These are phyloP conservation scores for Penicillium sp. DNA, from an alignment of 2,329 filamentous ascomycete species.

Conservation along the genomic window DNA sequence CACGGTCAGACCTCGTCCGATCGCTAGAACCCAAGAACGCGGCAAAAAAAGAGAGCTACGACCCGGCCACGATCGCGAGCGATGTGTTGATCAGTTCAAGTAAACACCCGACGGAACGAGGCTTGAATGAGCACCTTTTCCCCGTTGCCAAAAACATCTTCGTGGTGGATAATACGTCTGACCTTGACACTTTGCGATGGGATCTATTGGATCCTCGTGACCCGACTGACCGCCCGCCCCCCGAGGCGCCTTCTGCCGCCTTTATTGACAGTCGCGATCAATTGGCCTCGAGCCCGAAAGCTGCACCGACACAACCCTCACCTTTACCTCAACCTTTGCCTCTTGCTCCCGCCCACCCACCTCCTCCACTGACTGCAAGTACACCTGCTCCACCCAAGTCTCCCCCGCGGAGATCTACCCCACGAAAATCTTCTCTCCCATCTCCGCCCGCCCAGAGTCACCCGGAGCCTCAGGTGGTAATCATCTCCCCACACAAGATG, in stretches of 20 bases:
- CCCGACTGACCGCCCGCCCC: not conserved
- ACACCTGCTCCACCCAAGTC: not conserved
- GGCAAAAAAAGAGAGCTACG: conserved; percentile 48
- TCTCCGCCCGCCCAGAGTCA: not conserved
- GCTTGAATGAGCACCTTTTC: conserved; percentile 56
- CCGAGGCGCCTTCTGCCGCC: not conserved
- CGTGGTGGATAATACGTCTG: conserved; percentile 44
- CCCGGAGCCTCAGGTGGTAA: conserved; percentile 10
- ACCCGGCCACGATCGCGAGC: conserved; percentile 57
- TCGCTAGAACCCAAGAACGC: conserved; percentile 39
- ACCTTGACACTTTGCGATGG: conserved; percentile 57
- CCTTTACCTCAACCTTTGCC: not conserved
- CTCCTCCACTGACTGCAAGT: not conserved
- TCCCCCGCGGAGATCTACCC: too few relatives aligned
- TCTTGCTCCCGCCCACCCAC: not conserved
- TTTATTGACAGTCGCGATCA: too few relatives aligned
- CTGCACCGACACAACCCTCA: not conserved
- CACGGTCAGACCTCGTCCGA: conserved; percentile 39
- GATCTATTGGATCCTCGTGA: conserved; percentile 49
- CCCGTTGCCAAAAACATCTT: conserved; percentile 41
- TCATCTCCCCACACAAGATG: conserved; percentile 14
- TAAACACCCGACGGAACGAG: conserved; percentile 54
- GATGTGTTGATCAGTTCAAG: conserved; percentile 59
- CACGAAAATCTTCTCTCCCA: too few relatives aligned
- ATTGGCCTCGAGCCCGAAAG: too few relatives aligned